Conservation (phyloP, 768 basidiomycete genomes). For the Pisolithus marmoratus region DNA sequence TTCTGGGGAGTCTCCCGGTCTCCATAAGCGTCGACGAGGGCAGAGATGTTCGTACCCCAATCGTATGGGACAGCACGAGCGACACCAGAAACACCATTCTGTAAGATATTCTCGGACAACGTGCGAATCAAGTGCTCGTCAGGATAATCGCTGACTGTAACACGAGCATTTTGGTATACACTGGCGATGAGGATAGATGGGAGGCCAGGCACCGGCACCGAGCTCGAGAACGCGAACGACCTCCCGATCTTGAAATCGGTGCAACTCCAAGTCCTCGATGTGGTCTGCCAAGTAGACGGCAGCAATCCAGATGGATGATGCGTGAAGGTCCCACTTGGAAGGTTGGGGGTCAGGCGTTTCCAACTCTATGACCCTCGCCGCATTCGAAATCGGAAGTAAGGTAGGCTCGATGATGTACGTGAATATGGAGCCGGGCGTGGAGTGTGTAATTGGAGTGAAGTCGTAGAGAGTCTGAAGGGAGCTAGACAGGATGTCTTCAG, state of each 20-base stretch:
- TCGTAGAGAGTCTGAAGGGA: conserved; percentile 61
- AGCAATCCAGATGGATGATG: conserved; percentile 71
- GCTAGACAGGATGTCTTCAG: conserved; percentile 65
- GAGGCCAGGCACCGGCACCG: conserved; percentile 69
- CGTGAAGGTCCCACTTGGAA: conserved; percentile 71
- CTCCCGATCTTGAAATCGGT: conserved; percentile 17
- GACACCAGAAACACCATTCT: conserved; percentile 41
- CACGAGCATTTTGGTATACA: conserved; percentile 30
- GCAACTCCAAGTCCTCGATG: conserved; percentile 41
- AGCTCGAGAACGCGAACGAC: conserved; percentile 53
- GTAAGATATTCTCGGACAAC: conserved; percentile 49
- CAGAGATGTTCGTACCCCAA: conserved; percentile 52
- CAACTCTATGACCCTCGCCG: conserved; percentile 34
- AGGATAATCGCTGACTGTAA: conserved; percentile 68
- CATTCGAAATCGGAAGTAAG: conserved; percentile 10
- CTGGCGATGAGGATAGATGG: conserved; percentile 66
- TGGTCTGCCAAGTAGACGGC: conserved; percentile 66
- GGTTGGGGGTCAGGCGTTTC: conserved; percentile 60
- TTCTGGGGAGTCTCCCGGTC: conserved; percentile 2
- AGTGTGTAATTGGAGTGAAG: conserved; percentile 53
- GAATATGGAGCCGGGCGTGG: conserved; percentile 49
- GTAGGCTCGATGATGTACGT: conserved; percentile 32
- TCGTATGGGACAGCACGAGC: conserved; percentile 54
- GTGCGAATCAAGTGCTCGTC: conserved; percentile 56
- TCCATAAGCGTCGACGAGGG: conserved; percentile 8